Evolutionary conservation across 805 yeast species (phyloP).

Genomic region (Priceomyces melissophilus): DNA sequence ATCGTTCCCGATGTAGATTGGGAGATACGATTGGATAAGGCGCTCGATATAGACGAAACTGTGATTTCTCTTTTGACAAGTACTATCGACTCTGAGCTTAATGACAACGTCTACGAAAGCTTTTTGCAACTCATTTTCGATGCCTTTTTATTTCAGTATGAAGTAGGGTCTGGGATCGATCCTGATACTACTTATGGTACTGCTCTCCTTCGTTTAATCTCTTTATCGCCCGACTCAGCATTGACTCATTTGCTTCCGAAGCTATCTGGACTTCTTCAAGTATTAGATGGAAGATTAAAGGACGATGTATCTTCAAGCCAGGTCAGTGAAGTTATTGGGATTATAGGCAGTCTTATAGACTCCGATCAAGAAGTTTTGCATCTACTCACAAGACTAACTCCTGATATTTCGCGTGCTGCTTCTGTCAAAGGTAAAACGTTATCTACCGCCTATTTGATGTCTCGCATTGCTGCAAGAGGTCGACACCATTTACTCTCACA

Average conservation of each 20-base stretch:
- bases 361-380: slow-evolving; percentile 4
- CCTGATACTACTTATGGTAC: slow-evolving; percentile 32
- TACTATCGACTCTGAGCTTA: slow-evolving; percentile 17
- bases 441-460: slow-evolving; percentile 42
- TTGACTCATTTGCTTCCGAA: slow-evolving; percentile 17
- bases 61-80: slow-evolving; percentile 35
- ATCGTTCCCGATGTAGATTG: slow-evolving; percentile 71
- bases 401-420: slow-evolving; percentile 9
- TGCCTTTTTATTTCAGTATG: slow-evolving; percentile 27
- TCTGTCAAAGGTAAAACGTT: slow-evolving; percentile 20
- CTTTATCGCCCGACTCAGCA: slow-evolving; percentile 27
- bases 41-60: slow-evolving; percentile 56
- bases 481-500: slow-evolving; percentile 16
- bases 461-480: slow-evolving; percentile 41
- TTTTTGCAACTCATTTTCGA: slow-evolving; percentile 34
- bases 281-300: slow-evolving; percentile 19
- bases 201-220: slow-evolving; percentile 28
- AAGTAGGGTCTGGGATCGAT: slow-evolving; percentile 8
- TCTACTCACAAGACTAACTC: slow-evolving; percentile 7
- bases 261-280: slow-evolving; percentile 19
- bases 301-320: slow-evolving; percentile 22
- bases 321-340: slow-evolving; percentile 46
- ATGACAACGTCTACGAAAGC: slow-evolving; percentile 13
- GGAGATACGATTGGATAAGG: slow-evolving; percentile 65
- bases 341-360: slow-evolving; percentile 41